A percentile compares a stretch with the other conserved stretches of the same genome.
These are phyloP conservation scores for Mucor lusitanicus DNA, from an alignment of 371 early-diverging fungal genomes.

Conservation along the genomic window DNA sequence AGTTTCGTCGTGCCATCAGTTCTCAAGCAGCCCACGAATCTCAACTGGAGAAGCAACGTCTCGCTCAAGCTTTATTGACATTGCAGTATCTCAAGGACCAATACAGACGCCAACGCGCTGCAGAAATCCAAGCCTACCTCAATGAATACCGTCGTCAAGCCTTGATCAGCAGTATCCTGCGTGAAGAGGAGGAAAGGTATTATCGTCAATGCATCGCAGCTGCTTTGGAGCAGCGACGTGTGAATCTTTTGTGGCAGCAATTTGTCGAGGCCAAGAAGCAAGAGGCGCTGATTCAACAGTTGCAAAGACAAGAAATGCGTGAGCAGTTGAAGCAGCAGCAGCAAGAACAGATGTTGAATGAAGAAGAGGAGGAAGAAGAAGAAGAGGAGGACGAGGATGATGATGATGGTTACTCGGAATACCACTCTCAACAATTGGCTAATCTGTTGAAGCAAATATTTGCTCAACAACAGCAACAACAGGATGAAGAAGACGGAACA, in stretches of 20 bases:
- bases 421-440: slow-evolving; percentile 18
- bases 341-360: background rate
- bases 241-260: slow-evolving; percentile 8
- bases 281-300: background rate
- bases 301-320: background rate
- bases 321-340: background rate
- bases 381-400: background rate
- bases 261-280: slow-evolving; percentile 11
- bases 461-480: slow-evolving; percentile 2
- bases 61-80: slow-evolving; percentile 16
- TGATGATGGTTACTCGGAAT: slow-evolving; percentile 11
- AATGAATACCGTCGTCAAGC: slow-evolving; percentile 25
- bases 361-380: background rate
- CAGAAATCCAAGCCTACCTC: slow-evolving; percentile 26
- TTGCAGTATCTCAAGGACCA: slow-evolving; percentile 17
- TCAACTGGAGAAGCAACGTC: slow-evolving; percentile 19
- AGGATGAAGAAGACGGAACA: background rate
- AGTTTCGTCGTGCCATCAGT: slow-evolving; percentile 8
- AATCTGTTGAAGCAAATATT: slow-evolving; percentile 17
- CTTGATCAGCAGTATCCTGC: slow-evolving; percentile 17
- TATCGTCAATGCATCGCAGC: slow-evolving; percentile 33
- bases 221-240: slow-evolving; percentile 23
- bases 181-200: slow-evolving; percentile 29
- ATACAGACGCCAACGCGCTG: slow-evolving; percentile 24
- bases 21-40: slow-evolving; percentile 6